Conservation (phyloP, 1,284 basidiomycete species). For the Ganoderma multipileum region DNA sequence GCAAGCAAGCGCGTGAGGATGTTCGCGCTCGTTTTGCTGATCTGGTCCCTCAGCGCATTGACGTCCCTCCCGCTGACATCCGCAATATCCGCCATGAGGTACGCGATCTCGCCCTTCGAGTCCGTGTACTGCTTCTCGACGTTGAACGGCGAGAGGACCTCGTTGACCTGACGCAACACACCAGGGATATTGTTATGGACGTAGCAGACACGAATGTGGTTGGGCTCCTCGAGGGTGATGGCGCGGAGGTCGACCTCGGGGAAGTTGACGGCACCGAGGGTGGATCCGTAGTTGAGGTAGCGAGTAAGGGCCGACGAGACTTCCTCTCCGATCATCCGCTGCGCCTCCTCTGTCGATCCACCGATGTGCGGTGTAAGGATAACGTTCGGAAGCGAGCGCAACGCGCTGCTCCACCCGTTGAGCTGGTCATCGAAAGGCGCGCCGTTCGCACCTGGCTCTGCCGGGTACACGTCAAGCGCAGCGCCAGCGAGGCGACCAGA, state of each 20-base stretch:
- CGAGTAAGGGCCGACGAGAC: conserved; percentile 87
- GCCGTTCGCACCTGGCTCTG: conserved; percentile 93
- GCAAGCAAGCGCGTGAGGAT: conserved; percentile 88
- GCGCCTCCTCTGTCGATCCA: conserved; percentile 98
- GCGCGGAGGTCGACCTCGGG: conserved; percentile 97
- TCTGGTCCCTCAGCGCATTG: conserved; percentile 82
- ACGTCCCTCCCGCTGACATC: conserved; percentile 88
- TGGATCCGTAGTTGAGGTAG: conserved; percentile 94
- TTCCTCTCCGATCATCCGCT: conserved; percentile 97
- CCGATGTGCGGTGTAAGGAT: conserved; percentile 99
- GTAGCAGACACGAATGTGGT: conserved; percentile 91
- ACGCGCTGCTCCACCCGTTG: conserved; percentile 80
- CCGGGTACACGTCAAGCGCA: conserved; percentile 95
- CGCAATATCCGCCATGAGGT: conserved; percentile 95
- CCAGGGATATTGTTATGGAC: conserved; percentile 98
- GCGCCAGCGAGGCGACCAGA: conserved; percentile 92
- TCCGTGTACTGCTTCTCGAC: conserved; percentile 99
- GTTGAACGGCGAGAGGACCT: conserved; percentile 92
- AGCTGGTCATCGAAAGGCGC: conserved; percentile 86
- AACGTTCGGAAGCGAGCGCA: conserved; percentile 83
- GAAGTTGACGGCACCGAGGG: conserved; percentile 96
- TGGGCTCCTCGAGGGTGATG: conserved; percentile 85
- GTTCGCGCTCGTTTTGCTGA: conserved; percentile 85
- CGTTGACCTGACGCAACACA: conserved; percentile 96
- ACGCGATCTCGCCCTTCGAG: conserved; percentile 94